These are phyloP conservation scores for Fusarium nanum DNA, from an alignment of 2,329 filamentous ascomycete species.

Conservation along the genomic window DNA sequence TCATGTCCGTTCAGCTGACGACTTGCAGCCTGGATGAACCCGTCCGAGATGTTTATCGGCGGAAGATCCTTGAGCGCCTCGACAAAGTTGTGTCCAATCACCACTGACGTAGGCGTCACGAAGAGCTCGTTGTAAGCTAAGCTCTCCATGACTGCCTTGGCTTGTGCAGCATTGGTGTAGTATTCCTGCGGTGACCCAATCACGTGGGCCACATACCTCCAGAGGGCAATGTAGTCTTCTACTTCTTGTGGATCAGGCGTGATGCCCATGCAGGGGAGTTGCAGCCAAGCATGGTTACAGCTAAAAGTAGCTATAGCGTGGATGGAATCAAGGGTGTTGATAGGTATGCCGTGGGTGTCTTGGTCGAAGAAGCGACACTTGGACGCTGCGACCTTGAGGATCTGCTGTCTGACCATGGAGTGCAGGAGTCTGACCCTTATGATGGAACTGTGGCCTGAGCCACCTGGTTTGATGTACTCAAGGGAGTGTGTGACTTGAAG, in stretches of 20 bases:
- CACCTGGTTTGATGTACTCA: slow-evolving; percentile 69
- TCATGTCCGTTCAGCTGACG: slow-evolving; percentile 54
- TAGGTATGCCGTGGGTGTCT: slow-evolving; percentile 68
- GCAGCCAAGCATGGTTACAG: slow-evolving; percentile 70
- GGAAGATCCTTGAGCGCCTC: slow-evolving; percentile 52
- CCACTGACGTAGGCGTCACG: slow-evolving; percentile 50
- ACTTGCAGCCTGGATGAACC: slow-evolving; percentile 42
- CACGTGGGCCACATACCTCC: slow-evolving; percentile 49
- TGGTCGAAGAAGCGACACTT: slow-evolving; percentile 68
- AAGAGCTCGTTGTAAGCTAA: slow-evolving; percentile 50
- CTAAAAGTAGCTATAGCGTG: slow-evolving; percentile 73
- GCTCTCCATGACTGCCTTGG: slow-evolving; percentile 51
- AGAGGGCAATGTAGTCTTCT: slow-evolving; percentile 72
- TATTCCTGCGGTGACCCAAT: slow-evolving; percentile 46
- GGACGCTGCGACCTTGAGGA: slow-evolving; percentile 65
- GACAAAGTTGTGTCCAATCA: slow-evolving; percentile 55
- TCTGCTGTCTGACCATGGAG: slow-evolving; percentile 71
- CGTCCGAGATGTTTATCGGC: slow-evolving; percentile 51
- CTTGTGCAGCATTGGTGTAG: slow-evolving; percentile 40
- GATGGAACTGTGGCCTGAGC: slow-evolving; percentile 69
- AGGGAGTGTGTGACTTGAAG: slow-evolving; percentile 71
- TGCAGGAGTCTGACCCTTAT: slow-evolving; percentile 75
- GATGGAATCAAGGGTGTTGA: slow-evolving; percentile 74
- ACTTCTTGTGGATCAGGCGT: slow-evolving; percentile 67
- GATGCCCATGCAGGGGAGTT: slow-evolving; percentile 72